A percentile compares a stretch with the other conserved stretches of the same genome.
Conservation (phyloP, 2,329 filamentous ascomycete genomes). For the Fusarium heterosporum region DNA sequence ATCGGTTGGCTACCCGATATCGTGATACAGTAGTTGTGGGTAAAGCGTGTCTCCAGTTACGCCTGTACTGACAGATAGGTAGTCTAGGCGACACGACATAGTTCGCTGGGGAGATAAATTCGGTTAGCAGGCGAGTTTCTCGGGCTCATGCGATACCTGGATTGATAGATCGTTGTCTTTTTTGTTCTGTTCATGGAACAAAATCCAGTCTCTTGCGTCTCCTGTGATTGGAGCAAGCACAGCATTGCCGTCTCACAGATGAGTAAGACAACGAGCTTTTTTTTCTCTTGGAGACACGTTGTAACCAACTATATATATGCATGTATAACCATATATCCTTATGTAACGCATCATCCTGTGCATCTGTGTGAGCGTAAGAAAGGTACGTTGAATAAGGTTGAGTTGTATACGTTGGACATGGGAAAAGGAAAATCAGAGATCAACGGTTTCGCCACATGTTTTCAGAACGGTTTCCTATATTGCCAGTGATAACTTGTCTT, state of each 20-base stretch:
- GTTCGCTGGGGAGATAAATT: not conserved
- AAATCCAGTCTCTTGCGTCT: not conserved
- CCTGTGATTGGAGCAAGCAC: not conserved
- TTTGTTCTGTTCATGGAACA: not conserved
- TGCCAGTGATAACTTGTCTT: not conserved
- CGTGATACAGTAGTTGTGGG: constrained; percentile 1
- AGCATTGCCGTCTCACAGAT: not conserved
- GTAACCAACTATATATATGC: not conserved
- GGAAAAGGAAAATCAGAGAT: not conserved
- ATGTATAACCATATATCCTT: not conserved
- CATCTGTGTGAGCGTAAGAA: not conserved
- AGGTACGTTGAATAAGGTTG: constrained; percentile 15
- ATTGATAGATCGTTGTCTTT: not conserved
- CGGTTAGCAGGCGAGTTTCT: not conserved
- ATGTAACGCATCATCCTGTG: not conserved
- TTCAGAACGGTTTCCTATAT: not conserved
- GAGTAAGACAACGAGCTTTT: not conserved
- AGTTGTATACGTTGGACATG: constrained; percentile 6
- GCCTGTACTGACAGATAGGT: not conserved
- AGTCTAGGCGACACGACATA: not conserved
- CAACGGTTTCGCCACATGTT: not conserved
- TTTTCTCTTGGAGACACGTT: no score
- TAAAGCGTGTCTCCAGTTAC: not conserved
- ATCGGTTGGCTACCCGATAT: not conserved
- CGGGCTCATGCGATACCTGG: not conserved